These are phyloP conservation scores for Saccharomyces hybrid DNA, from an alignment of 1,139 yeast genomes.

Conservation along the genomic window DNA sequence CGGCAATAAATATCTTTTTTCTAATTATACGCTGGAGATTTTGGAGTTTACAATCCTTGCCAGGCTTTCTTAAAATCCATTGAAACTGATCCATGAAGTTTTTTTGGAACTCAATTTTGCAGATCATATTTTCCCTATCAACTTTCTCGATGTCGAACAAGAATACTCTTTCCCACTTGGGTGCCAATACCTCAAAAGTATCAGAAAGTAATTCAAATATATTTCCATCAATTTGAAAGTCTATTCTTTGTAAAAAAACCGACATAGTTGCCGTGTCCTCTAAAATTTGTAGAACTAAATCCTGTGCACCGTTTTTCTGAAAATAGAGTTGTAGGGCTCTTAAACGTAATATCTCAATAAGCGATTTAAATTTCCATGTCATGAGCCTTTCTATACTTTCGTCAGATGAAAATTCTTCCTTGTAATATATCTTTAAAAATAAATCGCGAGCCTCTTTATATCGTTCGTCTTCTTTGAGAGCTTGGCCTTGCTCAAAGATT, in stretches of 20 bases:
- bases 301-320: neutral
- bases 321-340: neutral
- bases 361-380: neutral
- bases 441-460: slow-evolving; percentile 5
- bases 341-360: neutral
- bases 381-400: neutral
- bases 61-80: neutral
- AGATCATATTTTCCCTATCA: slow-evolving; percentile 3
- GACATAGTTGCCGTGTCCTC: neutral
- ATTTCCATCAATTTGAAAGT: neutral
- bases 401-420: slow-evolving; percentile 4
- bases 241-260: neutral
- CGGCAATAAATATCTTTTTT: neutral
- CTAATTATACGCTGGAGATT: slow-evolving; percentile 1
- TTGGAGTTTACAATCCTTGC: neutral
- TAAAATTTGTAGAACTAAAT: neutral
- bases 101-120: slow-evolving; percentile 7
- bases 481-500: slow-evolving; percentile 1
- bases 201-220: neutral
- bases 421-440: slow-evolving; percentile 2
- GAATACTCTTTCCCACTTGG: slow-evolving; percentile 5
- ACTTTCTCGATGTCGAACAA: slow-evolving; percentile 5
- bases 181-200: slow-evolving; percentile 4
- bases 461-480: slow-evolving; percentile 6
- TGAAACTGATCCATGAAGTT: slow-evolving; percentile 5